Evolutionary conservation across 352 stramenopile genomes (phyloP), one percentile per base, ranked within the genome.

Genomic region (Hyaloperonospora brassicae): DNA sequence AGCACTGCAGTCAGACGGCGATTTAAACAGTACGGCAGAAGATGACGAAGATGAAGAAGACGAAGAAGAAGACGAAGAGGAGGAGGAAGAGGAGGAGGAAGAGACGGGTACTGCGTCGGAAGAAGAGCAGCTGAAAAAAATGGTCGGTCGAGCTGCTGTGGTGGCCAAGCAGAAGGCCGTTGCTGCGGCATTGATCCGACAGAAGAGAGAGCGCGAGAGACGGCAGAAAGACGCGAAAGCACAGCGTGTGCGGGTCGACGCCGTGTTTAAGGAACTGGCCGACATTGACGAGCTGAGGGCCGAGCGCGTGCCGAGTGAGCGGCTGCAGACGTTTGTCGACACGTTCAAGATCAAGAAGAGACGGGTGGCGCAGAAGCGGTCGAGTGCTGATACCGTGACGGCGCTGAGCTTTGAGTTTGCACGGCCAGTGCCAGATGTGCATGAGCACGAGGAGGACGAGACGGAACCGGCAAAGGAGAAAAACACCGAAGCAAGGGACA

Each of bases 391-490:
- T 48, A 90, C 77, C 1, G 57, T 68, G 17, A 84, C 77, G 31
- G 54, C 72, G 0, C 51, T 73, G 55, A 70, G 71, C 66, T 90
- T 87, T 68, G 72, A 76, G 30, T 90, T 88, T 59, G 79, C 79
- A 27, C 52, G 77, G 4, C 62, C 62, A 7, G 44, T 62, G 24
- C 60, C 50, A 1, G 45, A 64, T 14, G 31, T 50, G 1, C 38
- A 53, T 34, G 40, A 56, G 9, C 27, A 67, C 6, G 45, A 59
- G 11, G 10, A 23, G 22, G 39, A 44, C 10, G 39, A 44, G 22
- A 23, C 9, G 14, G 34, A 57, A 13, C 31, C 17, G 51, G 30
- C 48, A 12, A 39, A 41, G 24, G 43, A 53, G 30, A 42, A 53
- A 31, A 55, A 46, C 0, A 10, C 21, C 30, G 42, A 46, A 0